Evolutionary conservation across 805 yeast genomes (phyloP).

Genomic region (Suhomyces vadensis): DNA sequence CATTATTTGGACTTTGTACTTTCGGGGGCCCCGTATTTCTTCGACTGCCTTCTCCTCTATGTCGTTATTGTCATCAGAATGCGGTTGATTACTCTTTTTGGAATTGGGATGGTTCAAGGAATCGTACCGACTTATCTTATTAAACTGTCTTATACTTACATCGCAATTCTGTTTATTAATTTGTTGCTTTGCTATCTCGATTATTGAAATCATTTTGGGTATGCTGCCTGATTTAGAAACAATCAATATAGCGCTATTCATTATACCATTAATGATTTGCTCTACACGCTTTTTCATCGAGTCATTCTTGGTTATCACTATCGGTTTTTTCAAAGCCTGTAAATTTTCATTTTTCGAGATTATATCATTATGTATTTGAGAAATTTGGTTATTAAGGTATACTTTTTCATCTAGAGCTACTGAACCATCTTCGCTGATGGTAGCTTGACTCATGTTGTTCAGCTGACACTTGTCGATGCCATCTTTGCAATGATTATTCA

Average conservation of each 20-base stretch:
- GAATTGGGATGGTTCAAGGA: neutral
- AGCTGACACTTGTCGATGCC: neutral
- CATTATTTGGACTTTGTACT: slow-evolving; percentile 21
- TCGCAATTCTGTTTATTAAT: neutral
- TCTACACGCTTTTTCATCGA: slow-evolving; percentile 17
- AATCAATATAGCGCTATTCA: slow-evolving; percentile 15
- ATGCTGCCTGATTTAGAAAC: slow-evolving; percentile 20
- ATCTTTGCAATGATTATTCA: neutral
- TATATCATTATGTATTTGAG: slow-evolving; percentile 8
- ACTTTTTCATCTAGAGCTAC: slow-evolving; percentile 7
- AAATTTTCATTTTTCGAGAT: neutral
- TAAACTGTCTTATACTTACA: slow-evolving; percentile 10
- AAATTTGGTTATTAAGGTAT: slow-evolving; percentile 8
- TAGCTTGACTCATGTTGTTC: neutral
- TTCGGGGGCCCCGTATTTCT: slow-evolving; percentile 23
- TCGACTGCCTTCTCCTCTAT: slow-evolving; percentile 10
- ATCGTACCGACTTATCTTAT: slow-evolving; percentile 12
- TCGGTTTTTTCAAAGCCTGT: neutral
- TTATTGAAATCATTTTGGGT: slow-evolving; percentile 20
- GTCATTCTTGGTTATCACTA: slow-evolving; percentile 18
- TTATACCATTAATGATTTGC: slow-evolving; percentile 12
- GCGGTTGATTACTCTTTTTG: neutral
- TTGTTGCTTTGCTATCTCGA: slow-evolving; percentile 21
- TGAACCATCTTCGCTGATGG: neutral
- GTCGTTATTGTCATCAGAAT: neutral